A percentile compares a stretch with the other conserved stretches of the same genome.
phyloP scores from a whole-genome alignment of 2,329 filamentous ascomycete species.

The Colletotrichum sp. region DNA sequence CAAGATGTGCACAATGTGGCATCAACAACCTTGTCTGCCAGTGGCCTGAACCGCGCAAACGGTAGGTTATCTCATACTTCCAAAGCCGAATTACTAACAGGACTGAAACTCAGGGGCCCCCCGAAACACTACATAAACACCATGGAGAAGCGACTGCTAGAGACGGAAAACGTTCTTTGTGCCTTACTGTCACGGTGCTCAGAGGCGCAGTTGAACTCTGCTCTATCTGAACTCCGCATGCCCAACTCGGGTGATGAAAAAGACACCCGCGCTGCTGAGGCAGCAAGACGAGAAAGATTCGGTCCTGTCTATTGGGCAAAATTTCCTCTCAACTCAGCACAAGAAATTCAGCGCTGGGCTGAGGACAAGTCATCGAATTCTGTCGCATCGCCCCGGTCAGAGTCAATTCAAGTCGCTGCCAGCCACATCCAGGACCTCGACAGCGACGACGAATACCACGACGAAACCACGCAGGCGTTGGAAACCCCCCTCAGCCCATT shows the following conservation, averaged over 20 bases:
- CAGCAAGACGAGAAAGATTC: neutral
- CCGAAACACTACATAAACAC: constrained; percentile 11
- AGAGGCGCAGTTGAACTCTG: neutral
- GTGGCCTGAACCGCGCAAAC: constrained; percentile 18
- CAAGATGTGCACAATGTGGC: constrained; percentile 16
- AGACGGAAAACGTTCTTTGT: constrained; percentile 4
- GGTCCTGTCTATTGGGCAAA: constrained; percentile 9
- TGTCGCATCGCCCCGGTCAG: neutral
- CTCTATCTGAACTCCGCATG: neutral
- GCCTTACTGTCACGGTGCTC: neutral
- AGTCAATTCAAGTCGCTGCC: neutral
- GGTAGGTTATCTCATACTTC: neutral
- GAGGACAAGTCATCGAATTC: neutral
- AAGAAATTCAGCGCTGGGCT: neutral
- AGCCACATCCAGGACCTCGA: neutral
- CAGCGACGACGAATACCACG: neutral
- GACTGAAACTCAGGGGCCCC: neutral
- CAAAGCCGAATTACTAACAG: neutral
- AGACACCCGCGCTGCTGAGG: neutral
- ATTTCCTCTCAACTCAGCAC: neutral
- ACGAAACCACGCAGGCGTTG: neutral
- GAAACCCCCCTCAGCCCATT: neutral
- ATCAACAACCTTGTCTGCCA: constrained; percentile 10
- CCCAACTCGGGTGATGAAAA: no score
- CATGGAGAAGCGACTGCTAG: constrained; percentile 11